These are phyloP conservation scores for Ceratorhiza oryzae-sativae DNA, from an alignment of 1,284 basidiomycete species.

Conservation along the genomic window DNA sequence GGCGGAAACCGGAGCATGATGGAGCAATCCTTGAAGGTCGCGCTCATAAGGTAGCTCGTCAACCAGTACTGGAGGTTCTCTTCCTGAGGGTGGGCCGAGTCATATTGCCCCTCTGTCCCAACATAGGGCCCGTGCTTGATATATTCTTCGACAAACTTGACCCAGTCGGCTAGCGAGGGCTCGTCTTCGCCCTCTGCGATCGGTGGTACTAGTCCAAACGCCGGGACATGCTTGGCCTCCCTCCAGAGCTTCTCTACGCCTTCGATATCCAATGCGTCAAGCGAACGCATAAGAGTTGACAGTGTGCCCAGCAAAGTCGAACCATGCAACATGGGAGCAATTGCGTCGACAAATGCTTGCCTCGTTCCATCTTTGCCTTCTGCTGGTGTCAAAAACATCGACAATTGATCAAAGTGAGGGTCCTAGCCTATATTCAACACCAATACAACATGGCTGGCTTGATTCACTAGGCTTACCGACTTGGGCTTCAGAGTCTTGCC, in stretches of 20 bases:
- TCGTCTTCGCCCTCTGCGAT: conserved; percentile 50
- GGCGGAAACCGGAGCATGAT: conserved; percentile 65
- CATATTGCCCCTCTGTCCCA: conserved; percentile 49
- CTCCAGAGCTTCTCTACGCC: conserved; percentile 66
- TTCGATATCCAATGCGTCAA: conserved; percentile 86
- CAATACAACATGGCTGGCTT: background rate
- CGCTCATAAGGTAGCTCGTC: conserved; percentile 82
- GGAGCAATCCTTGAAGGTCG: conserved; percentile 97
- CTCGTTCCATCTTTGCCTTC: background rate
- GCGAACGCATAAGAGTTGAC: conserved; percentile 71
- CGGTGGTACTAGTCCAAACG: conserved; percentile 31
- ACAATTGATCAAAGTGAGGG: background rate
- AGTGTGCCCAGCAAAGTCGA: conserved; percentile 67
- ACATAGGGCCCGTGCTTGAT: conserved; percentile 48
- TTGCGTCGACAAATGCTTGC: conserved; percentile 53
- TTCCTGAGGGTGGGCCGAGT: conserved; percentile 53
- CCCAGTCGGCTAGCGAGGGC: conserved; percentile 66
- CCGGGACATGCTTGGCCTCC: conserved; percentile 28
- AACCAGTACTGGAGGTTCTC: conserved; percentile 63
- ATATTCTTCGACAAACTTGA: conserved; percentile 64
- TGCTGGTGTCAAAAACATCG: background rate
- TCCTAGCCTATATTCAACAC: background rate
- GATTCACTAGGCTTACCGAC: conserved; percentile 68
- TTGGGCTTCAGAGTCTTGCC: conserved; percentile 66
- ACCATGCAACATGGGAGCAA: conserved; percentile 62